These are phyloP conservation scores for Mycotypha africana DNA, from an alignment of 371 early-diverging fungal species.

Conservation along the genomic window DNA sequence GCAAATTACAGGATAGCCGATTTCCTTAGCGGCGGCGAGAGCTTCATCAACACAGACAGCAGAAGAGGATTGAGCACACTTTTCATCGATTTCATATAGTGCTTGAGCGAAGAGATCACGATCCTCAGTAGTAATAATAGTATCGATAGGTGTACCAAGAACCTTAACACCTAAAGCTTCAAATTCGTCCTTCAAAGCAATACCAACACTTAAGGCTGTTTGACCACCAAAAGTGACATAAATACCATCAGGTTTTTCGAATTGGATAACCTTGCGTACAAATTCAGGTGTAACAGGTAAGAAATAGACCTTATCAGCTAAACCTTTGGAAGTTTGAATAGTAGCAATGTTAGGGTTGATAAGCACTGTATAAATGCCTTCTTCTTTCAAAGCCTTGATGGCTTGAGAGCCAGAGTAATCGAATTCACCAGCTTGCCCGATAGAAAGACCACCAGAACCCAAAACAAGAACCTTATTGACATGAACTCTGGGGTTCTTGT, in stretches of 20 bases:
- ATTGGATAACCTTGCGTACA: constrained; percentile 88
- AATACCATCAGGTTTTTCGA: constrained; percentile 94
- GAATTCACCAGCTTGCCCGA: constrained; percentile 98
- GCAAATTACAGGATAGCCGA: constrained; percentile 92
- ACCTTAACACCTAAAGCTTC: constrained; percentile 83
- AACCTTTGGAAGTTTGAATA: constrained; percentile 89
- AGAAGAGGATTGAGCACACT: constrained; percentile 78
- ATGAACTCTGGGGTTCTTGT: constrained; percentile 47
- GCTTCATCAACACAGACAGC: constrained; percentile 81
- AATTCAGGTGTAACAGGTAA: constrained; percentile 90
- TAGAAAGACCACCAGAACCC: constrained; percentile 94
- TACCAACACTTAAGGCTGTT: constrained; percentile 91
- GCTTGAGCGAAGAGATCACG: constrained; percentile 90
- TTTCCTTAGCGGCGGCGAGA: constrained; percentile 70
- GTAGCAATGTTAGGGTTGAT: constrained; percentile 98
- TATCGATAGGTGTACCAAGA: constrained; percentile 88
- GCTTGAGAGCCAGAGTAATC: constrained; percentile 97
- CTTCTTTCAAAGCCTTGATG: constrained; percentile 95
- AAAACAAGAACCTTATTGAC: constrained; percentile 89
- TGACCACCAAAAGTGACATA: constrained; percentile 95
- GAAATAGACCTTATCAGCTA: constrained; percentile 95
- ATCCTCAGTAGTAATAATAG: constrained; percentile 91
- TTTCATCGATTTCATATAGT: constrained; percentile 78
- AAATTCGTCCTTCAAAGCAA: constrained; percentile 84
- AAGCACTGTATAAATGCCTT: constrained; percentile 86